A percentile compares a stretch with the other conserved stretches of the same genome.
phyloP scores from a whole-genome alignment of 2,329 filamentous ascomycete species.

The Coniochaeta sp. region DNA sequence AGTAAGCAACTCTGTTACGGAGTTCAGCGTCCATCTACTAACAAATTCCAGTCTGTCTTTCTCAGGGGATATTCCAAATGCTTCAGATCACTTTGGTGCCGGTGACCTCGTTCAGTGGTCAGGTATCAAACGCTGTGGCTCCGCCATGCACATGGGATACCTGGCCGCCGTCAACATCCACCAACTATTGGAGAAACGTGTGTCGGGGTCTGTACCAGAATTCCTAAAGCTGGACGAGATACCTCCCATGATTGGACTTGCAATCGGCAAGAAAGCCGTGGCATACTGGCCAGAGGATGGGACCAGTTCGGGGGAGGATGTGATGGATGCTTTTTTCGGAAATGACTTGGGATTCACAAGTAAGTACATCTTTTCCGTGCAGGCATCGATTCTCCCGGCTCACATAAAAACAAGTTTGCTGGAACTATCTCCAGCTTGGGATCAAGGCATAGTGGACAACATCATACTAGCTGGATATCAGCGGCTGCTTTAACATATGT shows the following conservation, averaged over 20 bases:
- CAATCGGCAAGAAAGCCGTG: constrained; percentile 63
- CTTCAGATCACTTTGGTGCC: constrained; percentile 56
- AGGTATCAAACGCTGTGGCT: constrained; percentile 72
- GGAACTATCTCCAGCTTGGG: constrained; percentile 44
- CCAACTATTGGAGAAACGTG: constrained; percentile 46
- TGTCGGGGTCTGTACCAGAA: constrained; percentile 29
- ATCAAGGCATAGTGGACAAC: not conserved
- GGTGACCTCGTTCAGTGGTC: constrained; percentile 67
- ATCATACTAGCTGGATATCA: not conserved
- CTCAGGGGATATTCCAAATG: constrained; percentile 44
- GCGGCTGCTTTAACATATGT: not conserved
- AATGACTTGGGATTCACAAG: constrained; percentile 60
- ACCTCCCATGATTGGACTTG: constrained; percentile 62
- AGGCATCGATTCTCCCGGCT: not conserved
- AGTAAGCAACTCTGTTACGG: constrained; percentile 27
- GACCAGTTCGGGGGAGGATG: constrained; percentile 52
- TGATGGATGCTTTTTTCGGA: constrained; percentile 57
- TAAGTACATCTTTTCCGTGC: constrained; percentile 28
- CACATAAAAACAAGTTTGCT: constrained; percentile 35
- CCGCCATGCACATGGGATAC: constrained; percentile 67
- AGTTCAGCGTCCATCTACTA: not conserved
- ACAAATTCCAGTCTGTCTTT: constrained; percentile 43
- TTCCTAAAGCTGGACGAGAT: constrained; percentile 45
- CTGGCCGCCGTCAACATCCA: constrained; percentile 60
- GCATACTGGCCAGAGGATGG: constrained; percentile 52